phyloP scores from a whole-genome alignment of 192 early-diverging fungal species.

The Rhizophagus clarus region DNA sequence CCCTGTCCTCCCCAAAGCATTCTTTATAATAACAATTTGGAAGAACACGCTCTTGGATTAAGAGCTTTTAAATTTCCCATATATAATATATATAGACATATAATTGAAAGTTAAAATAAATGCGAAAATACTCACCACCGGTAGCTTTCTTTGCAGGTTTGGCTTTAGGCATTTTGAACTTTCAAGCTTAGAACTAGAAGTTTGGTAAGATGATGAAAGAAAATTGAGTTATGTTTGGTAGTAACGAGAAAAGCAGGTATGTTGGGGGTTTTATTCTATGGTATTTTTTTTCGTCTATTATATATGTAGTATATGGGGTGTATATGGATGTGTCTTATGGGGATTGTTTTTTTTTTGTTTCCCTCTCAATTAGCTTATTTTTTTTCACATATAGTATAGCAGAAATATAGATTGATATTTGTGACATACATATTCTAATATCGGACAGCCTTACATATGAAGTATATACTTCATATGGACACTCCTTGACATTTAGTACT shows the following conservation, averaged over 20 bases:
- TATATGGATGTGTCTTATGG: conserved; percentile 2
- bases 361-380: background rate
- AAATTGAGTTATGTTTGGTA: conserved; percentile 15
- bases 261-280: conserved; percentile 16
- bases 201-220: conserved; percentile 24
- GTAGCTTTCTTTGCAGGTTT: conserved; percentile 51
- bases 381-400: background rate
- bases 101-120: background rate
- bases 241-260: conserved; percentile 28
- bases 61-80: conserved; percentile 24
- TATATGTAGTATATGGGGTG: conserved; percentile 23
- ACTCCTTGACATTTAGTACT: background rate
- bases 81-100: conserved; percentile 20
- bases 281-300: conserved; percentile 21
- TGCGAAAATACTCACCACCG: conserved; percentile 26
- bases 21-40: conserved; percentile 2
- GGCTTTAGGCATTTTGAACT: conserved; percentile 51
- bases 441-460: conserved; percentile 14
- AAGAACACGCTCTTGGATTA: conserved; percentile 32
- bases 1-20: background rate
- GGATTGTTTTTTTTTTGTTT: conserved; percentile 6
- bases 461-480: conserved; percentile 14
- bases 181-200: conserved; percentile 25
- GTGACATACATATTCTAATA: conserved; percentile 17
- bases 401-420: background rate